Evolutionary conservation across 306 rosid genomes (phyloP).

Genomic region (Inga oerstediana): DNA sequence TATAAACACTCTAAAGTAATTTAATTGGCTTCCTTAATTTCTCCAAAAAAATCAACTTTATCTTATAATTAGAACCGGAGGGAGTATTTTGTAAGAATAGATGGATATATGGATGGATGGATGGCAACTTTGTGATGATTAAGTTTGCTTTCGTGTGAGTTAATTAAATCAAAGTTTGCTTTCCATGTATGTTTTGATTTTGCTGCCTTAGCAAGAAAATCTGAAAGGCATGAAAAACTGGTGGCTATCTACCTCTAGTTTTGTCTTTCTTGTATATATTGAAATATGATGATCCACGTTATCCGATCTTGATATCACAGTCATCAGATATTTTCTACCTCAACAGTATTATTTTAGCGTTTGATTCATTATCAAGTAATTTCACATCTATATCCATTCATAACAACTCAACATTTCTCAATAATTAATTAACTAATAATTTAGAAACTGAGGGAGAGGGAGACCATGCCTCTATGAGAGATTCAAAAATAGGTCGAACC

Average conservation of each 20-base stretch:
- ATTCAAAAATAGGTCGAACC: slow-evolving; percentile 26
- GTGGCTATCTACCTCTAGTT: neutral
- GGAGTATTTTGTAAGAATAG: neutral
- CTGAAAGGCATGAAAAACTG: neutral
- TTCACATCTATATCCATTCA: no score
- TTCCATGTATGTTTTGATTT: neutral
- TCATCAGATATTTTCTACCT: neutral
- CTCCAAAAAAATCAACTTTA: no score
- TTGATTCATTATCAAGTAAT: neutral
- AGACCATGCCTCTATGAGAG: neutral
- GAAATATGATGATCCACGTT: neutral
- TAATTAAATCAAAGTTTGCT: neutral
- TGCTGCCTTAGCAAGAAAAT: slow-evolving; percentile 25
- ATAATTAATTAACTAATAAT: neutral
- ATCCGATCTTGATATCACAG: neutral
- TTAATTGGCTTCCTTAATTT: no score
- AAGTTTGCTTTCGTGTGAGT: slow-evolving; percentile 20
- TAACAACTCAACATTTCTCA: no score
- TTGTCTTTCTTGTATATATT: neutral
- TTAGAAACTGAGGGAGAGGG: neutral
- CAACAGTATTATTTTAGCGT: neutral
- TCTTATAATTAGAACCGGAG: no score
- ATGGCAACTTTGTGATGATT: neutral
- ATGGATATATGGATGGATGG: no score
- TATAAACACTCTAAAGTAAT: no score